Conservation (phyloP, 2,329 filamentous ascomycete species). For the Talaromyces sp. region DNA sequence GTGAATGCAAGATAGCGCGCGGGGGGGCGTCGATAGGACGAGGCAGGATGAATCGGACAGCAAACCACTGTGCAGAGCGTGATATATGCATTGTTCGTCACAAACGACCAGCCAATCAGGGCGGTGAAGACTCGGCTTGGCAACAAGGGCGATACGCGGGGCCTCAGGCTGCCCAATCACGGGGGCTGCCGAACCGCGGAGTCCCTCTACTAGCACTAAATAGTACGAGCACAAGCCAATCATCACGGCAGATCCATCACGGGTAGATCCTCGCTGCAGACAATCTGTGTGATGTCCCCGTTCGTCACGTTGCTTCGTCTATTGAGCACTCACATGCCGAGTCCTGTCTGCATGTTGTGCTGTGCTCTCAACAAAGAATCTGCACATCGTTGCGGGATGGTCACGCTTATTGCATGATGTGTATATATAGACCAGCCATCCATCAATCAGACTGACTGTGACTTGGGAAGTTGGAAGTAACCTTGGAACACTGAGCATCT, state of each 20-base stretch:
- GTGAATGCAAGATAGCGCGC: slow-evolving; percentile 3
- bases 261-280: slow-evolving; percentile 1
- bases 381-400: background rate
- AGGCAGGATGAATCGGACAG: background rate
- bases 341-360: background rate
- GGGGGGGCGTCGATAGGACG: background rate
- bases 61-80: slow-evolving; percentile 5
- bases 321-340: background rate
- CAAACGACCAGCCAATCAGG: slow-evolving; percentile 10
- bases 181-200: slow-evolving; percentile 11
- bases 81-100: slow-evolving; percentile 15
- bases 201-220: too few relatives aligned
- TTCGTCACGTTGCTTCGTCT: background rate
- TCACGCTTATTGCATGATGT: background rate
- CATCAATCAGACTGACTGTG: background rate
- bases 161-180: slow-evolving; percentile 12
- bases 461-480: background rate
- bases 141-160: background rate
- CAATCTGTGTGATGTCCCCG: background rate
- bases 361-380: background rate
- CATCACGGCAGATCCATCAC: background rate
- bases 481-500: background rate
- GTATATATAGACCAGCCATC: background rate
- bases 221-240: too few relatives aligned
- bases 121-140: background rate